These are phyloP conservation scores for Silene vulgaris DNA, from an alignment of 179 eudicot genomes.

Conservation along the genomic window DNA sequence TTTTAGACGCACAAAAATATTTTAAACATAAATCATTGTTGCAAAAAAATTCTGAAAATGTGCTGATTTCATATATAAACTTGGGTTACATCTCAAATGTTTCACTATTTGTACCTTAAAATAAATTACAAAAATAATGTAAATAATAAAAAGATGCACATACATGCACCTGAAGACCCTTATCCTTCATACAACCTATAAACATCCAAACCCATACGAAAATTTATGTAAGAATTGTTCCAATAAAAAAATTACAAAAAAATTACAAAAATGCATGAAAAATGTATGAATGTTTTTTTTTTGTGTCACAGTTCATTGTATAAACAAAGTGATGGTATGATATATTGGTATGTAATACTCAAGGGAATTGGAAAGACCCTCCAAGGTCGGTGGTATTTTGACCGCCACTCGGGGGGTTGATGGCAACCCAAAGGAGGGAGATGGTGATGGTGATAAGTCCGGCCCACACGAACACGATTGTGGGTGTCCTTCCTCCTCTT, in stretches of 20 bases:
- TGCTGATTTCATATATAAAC: neutral
- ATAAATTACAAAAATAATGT: neutral
- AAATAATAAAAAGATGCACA: neutral
- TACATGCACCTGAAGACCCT: neutral
- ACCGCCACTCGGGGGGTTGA: conserved; percentile 22
- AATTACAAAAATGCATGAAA: neutral
- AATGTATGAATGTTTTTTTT: neutral
- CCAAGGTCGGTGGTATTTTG: conserved; percentile 19
- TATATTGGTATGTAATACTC: neutral
- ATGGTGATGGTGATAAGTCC: conserved; percentile 17
- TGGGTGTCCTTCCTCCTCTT: conserved; percentile 14
- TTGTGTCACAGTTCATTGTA: neutral
- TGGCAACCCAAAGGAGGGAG: conserved; percentile 16
- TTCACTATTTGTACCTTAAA: conserved; percentile 3
- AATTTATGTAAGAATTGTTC: conserved; percentile 13
- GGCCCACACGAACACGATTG: conserved; percentile 19
- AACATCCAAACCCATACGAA: neutral
- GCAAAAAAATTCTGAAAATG: neutral
- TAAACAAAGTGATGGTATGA: neutral
- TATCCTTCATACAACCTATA: conserved; percentile 6
- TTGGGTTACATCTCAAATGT: conserved; percentile 4
- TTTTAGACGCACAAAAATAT: too few species aligned
- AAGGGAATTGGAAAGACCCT: conserved; percentile 23
- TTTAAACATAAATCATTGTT: neutral
- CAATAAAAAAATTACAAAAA: neutral